These are phyloP conservation scores for Neonectria punicea DNA, from an alignment of 2,329 filamentous ascomycete genomes.

Conservation along the genomic window DNA sequence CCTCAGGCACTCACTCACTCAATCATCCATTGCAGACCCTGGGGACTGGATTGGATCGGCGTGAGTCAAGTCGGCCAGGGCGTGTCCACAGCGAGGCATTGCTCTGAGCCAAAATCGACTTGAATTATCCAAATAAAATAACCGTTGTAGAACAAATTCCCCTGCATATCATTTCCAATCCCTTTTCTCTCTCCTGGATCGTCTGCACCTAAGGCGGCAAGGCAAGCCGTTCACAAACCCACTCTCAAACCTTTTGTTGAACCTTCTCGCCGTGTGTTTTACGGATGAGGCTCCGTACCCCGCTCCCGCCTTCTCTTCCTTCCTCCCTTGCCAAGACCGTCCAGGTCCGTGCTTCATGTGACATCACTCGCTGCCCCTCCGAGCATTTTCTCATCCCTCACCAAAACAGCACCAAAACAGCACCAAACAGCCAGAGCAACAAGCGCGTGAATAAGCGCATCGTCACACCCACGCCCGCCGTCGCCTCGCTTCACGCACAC, in stretches of 20 bases:
- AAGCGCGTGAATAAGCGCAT: conserved; percentile 23
- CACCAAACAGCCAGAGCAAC: conserved; percentile 26
- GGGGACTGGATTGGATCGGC: conserved; percentile 26
- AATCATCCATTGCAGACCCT: not conserved
- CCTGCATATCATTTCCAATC: not conserved
- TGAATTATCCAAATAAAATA: not conserved
- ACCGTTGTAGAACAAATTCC: not conserved
- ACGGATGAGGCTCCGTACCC: conserved; percentile 22
- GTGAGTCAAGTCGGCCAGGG: conserved; percentile 39
- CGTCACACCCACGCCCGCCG: conserved; percentile 18
- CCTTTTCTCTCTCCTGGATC: not conserved
- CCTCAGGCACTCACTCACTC: not conserved
- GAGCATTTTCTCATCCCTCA: conserved; percentile 34
- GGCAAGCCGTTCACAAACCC: not conserved
- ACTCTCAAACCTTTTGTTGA: not conserved
- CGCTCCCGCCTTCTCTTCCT: conserved; percentile 13
- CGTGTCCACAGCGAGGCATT: not conserved
- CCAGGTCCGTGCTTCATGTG: conserved; percentile 39
- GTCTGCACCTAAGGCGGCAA: not conserved
- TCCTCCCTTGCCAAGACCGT: conserved; percentile 14
- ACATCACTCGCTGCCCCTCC: conserved; percentile 42
- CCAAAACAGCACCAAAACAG: conserved; percentile 39
- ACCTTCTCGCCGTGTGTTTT: not conserved
- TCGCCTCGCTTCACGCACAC: conserved; percentile 14
- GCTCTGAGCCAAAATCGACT: not conserved